Base-by-base conservation (phyloP, 2,329 filamentous ascomycete species). In the Pseudopithomyces maydicus region DNA sequence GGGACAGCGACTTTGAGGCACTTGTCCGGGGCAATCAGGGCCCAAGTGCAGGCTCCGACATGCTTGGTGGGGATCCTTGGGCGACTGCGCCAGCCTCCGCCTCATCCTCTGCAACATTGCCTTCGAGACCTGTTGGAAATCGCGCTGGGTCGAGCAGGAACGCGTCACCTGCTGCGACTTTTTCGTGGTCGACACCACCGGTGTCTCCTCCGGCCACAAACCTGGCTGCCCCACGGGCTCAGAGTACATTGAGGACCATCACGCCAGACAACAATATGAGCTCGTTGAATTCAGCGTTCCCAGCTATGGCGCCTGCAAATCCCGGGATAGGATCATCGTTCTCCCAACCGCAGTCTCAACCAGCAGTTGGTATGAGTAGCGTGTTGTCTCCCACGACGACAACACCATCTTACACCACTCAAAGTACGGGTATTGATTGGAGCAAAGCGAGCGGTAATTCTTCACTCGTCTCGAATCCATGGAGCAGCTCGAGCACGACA, bases 1-100 rank as follows among this genome's bases (percentile, higher is more conserved):
- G 79, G 12, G 83, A 90, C 47, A 85, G 90, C 56, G 92, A 96
- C 70, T 99, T 98, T 69, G 93, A 97, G 73, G 86, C 86, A 1
- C 85, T 99, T 2, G 93, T 99, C 50, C 92, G 96, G 69, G 94
- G 85, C 54, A 79, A 82, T n/a, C 65, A 67, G 36, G 45, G 77
- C 70, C 26, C 75, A 70, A 55, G 66, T 46, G 63, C 67, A 15
- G 69, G 70, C 12, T 69, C 69, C 47, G 76, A 81, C 38, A 72
- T 74, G 68, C 62, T 72, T 33, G 77, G 81, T 60, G 79, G 79
- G 22, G 71, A 74, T 57, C 70, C 78, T 46, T 82, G 79, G 79
- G 74, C 69, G 35, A 70, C 73, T 42, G 65, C 71, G 22, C 62
- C 76, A 23, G 56, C 71, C 2, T 67, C 73, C n/a, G 65, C 71